phyloP scores from a whole-genome alignment of 2,329 filamentous ascomycete genomes.

The Didymella keratinophila region DNA sequence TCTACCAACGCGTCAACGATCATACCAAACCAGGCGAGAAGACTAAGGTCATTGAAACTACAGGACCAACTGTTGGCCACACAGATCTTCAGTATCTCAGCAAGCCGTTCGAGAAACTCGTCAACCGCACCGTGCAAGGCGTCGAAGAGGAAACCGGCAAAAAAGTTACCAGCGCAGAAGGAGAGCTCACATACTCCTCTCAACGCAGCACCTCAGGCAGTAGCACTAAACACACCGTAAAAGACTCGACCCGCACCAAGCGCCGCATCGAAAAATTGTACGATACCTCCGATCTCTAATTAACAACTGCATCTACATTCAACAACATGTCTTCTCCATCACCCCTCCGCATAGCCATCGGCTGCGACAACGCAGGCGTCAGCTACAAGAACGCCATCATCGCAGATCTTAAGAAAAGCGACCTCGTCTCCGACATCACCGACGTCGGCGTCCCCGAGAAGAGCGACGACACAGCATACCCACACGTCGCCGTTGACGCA shows the following conservation, averaged over 20 bases:
- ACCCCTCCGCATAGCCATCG: conserved; percentile 67
- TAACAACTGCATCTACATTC: not conserved
- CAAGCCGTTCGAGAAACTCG: conserved; percentile 49
- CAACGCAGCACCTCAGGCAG: conserved; percentile 19
- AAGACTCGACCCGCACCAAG: conserved; percentile 20
- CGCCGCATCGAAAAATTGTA: conserved; percentile 37
- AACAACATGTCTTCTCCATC: conserved; percentile 10
- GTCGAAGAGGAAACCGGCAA: conserved; percentile 39
- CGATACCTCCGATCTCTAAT: conserved; percentile 45
- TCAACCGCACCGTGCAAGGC: conserved; percentile 44
- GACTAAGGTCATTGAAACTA: conserved; percentile 46
- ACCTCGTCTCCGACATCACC: conserved; percentile 70
- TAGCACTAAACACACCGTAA: conserved; percentile 20
- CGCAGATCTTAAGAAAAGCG: conserved; percentile 71
- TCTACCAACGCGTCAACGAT: conserved; percentile 49
- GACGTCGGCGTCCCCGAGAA: conserved; percentile 75
- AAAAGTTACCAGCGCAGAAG: conserved; percentile 33
- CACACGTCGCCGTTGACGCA: conserved; percentile 77
- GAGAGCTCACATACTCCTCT: conserved; percentile 33
- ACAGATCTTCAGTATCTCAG: conserved; percentile 46
- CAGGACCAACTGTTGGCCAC: conserved; percentile 44
- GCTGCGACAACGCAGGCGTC: conserved; percentile 76
- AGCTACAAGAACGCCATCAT: conserved; percentile 82
- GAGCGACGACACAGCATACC: conserved; percentile 81
- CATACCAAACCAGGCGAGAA: conserved; percentile 46